These are phyloP conservation scores for Paraurostyla sp. DNA, from an alignment of 73 alveolate genomes.

Conservation along the genomic window DNA sequence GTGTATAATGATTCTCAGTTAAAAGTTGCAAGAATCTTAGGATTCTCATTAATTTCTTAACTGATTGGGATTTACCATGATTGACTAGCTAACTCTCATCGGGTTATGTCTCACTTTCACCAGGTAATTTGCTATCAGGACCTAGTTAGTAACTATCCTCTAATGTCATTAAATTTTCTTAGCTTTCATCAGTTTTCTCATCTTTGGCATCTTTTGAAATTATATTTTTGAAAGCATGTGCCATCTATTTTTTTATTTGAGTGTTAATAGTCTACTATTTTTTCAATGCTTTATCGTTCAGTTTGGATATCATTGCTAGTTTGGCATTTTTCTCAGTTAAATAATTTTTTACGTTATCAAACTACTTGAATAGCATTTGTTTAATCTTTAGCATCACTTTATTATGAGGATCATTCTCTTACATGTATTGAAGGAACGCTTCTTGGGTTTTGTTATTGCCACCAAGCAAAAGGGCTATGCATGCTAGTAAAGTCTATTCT, in stretches of 20 bases:
- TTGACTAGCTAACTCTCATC: constrained; percentile 37
- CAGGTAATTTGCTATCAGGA: background rate
- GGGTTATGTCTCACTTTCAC: constrained; percentile 15
- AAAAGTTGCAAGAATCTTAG: constrained; percentile 93
- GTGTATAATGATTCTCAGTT: constrained; percentile 94
- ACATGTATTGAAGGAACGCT: constrained; percentile 65
- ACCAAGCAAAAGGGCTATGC: constrained; percentile 73
- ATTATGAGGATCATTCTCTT: constrained; percentile 54
- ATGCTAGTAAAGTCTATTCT: constrained; percentile 62
- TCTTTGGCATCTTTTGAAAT: background rate
- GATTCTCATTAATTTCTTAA: constrained; percentile 70
- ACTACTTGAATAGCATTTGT: constrained; percentile 47
- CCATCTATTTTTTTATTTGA: background rate
- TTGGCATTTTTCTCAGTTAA: constrained; percentile 58
- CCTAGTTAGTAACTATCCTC: constrained; percentile 37
- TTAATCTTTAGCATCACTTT: constrained; percentile 50
- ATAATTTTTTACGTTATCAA: constrained; percentile 55
- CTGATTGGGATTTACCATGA: constrained; percentile 27
- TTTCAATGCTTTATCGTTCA: constrained; percentile 10
- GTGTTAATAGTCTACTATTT: background rate
- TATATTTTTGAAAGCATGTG: background rate
- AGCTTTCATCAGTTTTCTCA: background rate
- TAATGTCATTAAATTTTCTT: constrained; percentile 53
- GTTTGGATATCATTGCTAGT: constrained; percentile 29
- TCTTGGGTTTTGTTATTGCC: constrained; percentile 73